These are phyloP conservation scores for Torulaspora gathmanii DNA, from an alignment of 805 yeast genomes.

Conservation along the genomic window DNA sequence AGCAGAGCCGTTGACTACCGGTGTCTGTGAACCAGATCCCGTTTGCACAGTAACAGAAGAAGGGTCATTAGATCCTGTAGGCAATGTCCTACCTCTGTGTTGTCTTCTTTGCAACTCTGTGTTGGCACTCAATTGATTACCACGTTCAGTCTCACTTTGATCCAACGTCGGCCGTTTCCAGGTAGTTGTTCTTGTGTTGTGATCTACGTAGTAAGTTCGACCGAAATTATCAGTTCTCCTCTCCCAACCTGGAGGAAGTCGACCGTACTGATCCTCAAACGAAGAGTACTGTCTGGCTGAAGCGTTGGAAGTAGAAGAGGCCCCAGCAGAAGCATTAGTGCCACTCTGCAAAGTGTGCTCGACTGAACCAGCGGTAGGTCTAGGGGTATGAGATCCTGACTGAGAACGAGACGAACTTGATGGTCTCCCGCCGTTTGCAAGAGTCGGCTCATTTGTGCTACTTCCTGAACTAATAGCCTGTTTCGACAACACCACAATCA, in stretches of 20 bases:
- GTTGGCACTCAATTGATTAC: slow-evolving; percentile 54
- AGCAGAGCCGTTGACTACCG: slow-evolving; percentile 49
- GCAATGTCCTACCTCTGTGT: slow-evolving; percentile 85
- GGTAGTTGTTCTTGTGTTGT: slow-evolving; percentile 95
- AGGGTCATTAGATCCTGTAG: slow-evolving; percentile 46
- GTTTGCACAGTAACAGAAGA: slow-evolving; percentile 40
- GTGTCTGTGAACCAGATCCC: slow-evolving; percentile 44
- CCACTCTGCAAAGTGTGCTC: slow-evolving; percentile 32
- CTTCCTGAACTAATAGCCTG: slow-evolving; percentile 32
- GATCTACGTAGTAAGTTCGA: slow-evolving; percentile 96
- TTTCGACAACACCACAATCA: slow-evolving; percentile 65
- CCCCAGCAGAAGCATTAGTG: slow-evolving; percentile 18
- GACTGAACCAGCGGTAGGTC: slow-evolving; percentile 30
- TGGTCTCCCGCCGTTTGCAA: neutral
- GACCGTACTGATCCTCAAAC: slow-evolving; percentile 94
- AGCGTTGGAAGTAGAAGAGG: slow-evolving; percentile 13
- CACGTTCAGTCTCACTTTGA: slow-evolving; percentile 64
- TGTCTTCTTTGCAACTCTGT: slow-evolving; percentile 88
- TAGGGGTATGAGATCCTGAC: slow-evolving; percentile 17
- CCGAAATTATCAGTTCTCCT: slow-evolving; percentile 97
- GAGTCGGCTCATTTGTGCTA: slow-evolving; percentile 11
- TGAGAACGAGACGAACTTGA: slow-evolving; percentile 13
- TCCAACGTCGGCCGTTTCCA: slow-evolving; percentile 94
- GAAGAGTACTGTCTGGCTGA: slow-evolving; percentile 69
- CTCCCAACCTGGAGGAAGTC: slow-evolving; percentile 99